Base-by-base conservation (phyloP, 768 basidiomycete species). In the Boletus barrowsii region DNA sequence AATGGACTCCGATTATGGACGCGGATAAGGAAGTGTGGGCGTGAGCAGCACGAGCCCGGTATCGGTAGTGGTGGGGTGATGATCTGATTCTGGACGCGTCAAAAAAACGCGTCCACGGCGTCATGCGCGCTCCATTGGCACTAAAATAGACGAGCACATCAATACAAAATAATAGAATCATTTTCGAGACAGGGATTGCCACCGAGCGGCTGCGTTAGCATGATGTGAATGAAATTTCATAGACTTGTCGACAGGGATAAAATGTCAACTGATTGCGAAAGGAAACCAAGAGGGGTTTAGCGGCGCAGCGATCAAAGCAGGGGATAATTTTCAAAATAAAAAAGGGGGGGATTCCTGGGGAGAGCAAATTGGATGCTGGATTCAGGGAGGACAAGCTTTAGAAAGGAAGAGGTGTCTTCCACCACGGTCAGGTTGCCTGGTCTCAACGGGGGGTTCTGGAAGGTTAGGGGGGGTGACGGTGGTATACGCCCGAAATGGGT, bases 401-500 rank as follows among this genome's bases (percentile, higher is more conserved):
- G 44, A 51, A 61, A 51, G 61, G 55, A 65, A 57, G 61, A 42
- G 58, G 45, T 59, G 53, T 45, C 64, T 60, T 65, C 63, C 45
- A 57, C 53, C 53, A 61, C 62, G 58, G 62, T 33, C 51, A 40
- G 53, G 54, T 55, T 55, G 57, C 26, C 56, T 47, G 50, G 33
- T 51, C 22, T 9, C 44, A 44, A 42, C 15, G 46, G 55, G 51
- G 36, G 50, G 55, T 66, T 57, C 54, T 63, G 58, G 56, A n/a
- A 51, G 42, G 33, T 37, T 17, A 42, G 24, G 43, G 50, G 57
- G 51, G 51, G 55, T 53, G 33, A 47, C 42, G 40, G 29, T 9
- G 24, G 30, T 2, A 3, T 6, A 29, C 22, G 32, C 54, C 54
- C 8, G 56, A 51, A 53, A 54, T 9, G 54, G 64, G 15, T 17